phyloP scores from a whole-genome alignment of 352 stramenopile genomes.

The Hyaloperonospora brassicae region DNA sequence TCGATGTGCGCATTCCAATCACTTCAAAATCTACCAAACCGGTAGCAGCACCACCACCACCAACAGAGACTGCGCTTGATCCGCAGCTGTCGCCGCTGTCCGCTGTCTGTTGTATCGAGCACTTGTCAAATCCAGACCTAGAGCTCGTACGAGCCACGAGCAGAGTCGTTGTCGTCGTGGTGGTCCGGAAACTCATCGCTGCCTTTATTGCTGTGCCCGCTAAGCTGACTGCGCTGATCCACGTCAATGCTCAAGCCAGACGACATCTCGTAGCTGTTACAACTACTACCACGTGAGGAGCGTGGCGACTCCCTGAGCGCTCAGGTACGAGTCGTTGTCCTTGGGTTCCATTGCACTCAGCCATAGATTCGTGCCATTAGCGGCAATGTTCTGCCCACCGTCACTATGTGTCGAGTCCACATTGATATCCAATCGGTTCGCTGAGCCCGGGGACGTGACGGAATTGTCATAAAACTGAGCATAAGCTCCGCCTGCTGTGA shows the following conservation, averaged over 20 bases:
- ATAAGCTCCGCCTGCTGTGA: slow-evolving; percentile 47
- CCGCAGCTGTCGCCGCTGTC: slow-evolving; percentile 9
- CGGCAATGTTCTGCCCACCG: slow-evolving; percentile 6
- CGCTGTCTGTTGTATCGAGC: slow-evolving; percentile 13
- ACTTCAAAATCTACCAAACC: slow-evolving; percentile 18
- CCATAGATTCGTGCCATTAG: slow-evolving; percentile 63
- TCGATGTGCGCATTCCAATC: slow-evolving; percentile 22
- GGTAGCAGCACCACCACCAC: slow-evolving; percentile 2
- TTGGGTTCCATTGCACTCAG: slow-evolving; percentile 77
- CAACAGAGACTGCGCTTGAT: slow-evolving; percentile 16
- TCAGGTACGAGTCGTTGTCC: slow-evolving; percentile 66
- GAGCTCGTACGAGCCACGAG: slow-evolving; percentile 72
- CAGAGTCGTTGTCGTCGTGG: slow-evolving; percentile 55
- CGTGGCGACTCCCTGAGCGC: slow-evolving; percentile 43
- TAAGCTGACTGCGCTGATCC: slow-evolving; percentile 68
- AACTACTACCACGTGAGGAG: slow-evolving; percentile 40
- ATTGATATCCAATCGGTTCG: slow-evolving; percentile 22
- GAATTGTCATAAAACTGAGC: slow-evolving; percentile 69
- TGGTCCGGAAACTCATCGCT: slow-evolving; percentile 68
- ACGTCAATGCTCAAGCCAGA: slow-evolving; percentile 23
- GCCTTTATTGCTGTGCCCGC: slow-evolving; percentile 54
- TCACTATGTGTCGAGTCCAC: slow-evolving; percentile 24
- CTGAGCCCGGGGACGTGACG: slow-evolving; percentile 44
- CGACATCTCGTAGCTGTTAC: slow-evolving; percentile 55
- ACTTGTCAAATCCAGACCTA: slow-evolving; percentile 27